Evolutionary conservation across 306 rosid genomes (phyloP).

Genomic region (Hippophae rhamnoides): DNA sequence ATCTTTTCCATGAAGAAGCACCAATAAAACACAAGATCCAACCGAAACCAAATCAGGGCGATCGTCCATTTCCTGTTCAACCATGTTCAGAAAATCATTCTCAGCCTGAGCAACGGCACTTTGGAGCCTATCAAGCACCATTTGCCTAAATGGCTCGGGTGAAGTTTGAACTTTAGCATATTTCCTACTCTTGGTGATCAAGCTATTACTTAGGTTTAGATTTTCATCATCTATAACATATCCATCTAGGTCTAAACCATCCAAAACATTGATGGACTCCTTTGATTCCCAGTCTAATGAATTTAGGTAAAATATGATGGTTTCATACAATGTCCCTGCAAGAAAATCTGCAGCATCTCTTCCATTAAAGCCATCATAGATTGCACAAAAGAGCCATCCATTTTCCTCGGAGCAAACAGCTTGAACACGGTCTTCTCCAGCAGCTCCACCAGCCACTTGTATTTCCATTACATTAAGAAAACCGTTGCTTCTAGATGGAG

Average conservation of each 20-base stretch:
- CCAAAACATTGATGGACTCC: conserved; percentile 21
- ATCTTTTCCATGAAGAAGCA: conserved; percentile 79
- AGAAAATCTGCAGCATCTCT: conserved; percentile 98
- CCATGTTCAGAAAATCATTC: conserved; percentile 89
- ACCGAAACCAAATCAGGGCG: conserved; percentile 93
- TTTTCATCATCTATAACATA: conserved; percentile 15
- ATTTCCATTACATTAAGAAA: conserved; percentile 70
- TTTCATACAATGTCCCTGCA: conserved; percentile 87
- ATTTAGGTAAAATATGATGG: conserved; percentile 53
- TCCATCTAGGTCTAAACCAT: conserved; percentile 23
- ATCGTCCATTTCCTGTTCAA: conserved; percentile 93
- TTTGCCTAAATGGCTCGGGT: conserved; percentile 33
- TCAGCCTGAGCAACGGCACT: conserved; percentile 69
- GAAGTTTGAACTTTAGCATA: conserved; percentile 18
- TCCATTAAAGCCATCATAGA: conserved; percentile 95
- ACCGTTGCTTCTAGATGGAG: conserved; percentile 58
- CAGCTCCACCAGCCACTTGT: conserved; percentile 99
- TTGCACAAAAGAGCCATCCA: conserved; percentile 96
- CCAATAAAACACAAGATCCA: conserved; percentile 87
- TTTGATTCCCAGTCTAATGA: conserved; percentile 50
- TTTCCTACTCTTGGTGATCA: conserved; percentile 21
- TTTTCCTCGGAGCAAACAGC: conserved; percentile 98
- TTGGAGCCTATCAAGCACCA: conserved; percentile 66
- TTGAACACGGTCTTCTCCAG: conserved; percentile 99
- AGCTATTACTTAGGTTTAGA: conserved; percentile 18